These are phyloP conservation scores for Luffa acutangula DNA, from an alignment of 306 rosid species.

Conservation along the genomic window DNA sequence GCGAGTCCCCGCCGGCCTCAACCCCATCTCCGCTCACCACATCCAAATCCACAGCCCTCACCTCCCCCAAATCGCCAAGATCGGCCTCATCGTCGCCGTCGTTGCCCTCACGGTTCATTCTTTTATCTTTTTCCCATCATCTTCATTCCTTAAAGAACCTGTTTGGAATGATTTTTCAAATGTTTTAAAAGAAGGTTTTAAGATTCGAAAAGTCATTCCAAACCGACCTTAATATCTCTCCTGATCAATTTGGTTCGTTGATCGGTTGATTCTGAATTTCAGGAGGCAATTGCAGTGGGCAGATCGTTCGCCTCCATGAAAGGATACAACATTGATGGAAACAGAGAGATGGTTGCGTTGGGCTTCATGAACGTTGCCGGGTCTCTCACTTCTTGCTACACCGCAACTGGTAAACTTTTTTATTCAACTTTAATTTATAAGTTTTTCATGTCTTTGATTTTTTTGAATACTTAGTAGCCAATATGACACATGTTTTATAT, in stretches of 20 bases:
- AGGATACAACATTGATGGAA: slow-evolving; percentile 73
- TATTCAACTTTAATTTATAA: not conserved
- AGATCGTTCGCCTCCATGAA: slow-evolving; percentile 67
- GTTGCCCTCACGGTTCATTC: slow-evolving; percentile 63
- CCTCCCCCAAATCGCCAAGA: slow-evolving; percentile 39
- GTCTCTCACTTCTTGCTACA: slow-evolving; percentile 82
- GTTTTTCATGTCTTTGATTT: not conserved
- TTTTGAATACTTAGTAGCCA: too few relatives aligned
- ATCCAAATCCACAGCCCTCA: slow-evolving; percentile 35
- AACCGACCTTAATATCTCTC: too few relatives aligned
- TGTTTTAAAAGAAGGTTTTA: too few relatives aligned
- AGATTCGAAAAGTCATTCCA: too few relatives aligned
- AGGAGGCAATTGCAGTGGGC: slow-evolving; percentile 93
- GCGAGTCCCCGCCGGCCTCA: slow-evolving; percentile 63
- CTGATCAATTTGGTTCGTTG: not conserved
- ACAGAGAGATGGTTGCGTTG: slow-evolving; percentile 77
- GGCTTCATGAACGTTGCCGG: slow-evolving; percentile 79
- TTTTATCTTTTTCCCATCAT: not conserved
- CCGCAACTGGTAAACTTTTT: slow-evolving; percentile 55
- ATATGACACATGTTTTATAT: too few relatives aligned
- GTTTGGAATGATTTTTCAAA: too few relatives aligned
- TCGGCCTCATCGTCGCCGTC: slow-evolving; percentile 51
- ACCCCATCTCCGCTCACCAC: slow-evolving; percentile 58
- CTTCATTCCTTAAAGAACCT: not conserved
- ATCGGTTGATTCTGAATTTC: not conserved